These are phyloP conservation scores for Neonectria ditissima DNA, from an alignment of 2,329 filamentous ascomycete genomes.

Conservation along the genomic window DNA sequence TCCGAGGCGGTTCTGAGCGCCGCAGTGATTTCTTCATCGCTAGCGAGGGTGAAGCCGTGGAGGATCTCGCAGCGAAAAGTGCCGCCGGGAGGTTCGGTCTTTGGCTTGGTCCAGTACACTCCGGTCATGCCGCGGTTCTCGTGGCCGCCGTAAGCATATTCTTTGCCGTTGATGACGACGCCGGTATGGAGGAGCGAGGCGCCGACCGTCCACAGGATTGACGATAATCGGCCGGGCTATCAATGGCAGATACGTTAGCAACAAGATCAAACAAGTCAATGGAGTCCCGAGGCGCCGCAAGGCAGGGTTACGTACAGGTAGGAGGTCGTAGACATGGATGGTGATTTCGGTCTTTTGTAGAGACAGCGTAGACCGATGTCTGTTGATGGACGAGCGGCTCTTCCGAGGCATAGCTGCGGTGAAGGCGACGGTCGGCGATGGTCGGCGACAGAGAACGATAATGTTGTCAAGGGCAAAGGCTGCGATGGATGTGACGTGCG, in stretches of 20 bases:
- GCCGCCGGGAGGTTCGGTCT: constrained; percentile 78
- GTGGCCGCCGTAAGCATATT: constrained; percentile 90
- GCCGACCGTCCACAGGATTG: constrained; percentile 81
- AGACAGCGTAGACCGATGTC: constrained; percentile 75
- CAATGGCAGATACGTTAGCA: constrained; percentile 30
- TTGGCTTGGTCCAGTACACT: constrained; percentile 85
- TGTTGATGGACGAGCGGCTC: constrained; percentile 45
- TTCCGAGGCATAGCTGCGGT: constrained; percentile 44
- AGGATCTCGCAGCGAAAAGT: constrained; percentile 81
- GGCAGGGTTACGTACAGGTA: constrained; percentile 66
- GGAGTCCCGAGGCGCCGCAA: constrained; percentile 9
- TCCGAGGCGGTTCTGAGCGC: constrained; percentile 77
- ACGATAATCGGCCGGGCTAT: constrained; percentile 79
- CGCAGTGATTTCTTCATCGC: constrained; percentile 75
- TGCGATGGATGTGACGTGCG: constrained; percentile 37
- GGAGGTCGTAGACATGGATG: constrained; percentile 83
- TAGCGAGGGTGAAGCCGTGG: constrained; percentile 81
- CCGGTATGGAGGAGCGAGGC: constrained; percentile 84
- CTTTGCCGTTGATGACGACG: constrained; percentile 81
- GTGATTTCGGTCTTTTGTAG: constrained; percentile 78
- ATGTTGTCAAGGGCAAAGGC: constrained; percentile 1
- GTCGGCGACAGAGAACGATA: constrained; percentile 5
- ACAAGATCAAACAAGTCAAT: constrained; percentile 10
- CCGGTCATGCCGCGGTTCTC: constrained; percentile 77
- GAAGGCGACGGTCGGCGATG: constrained; percentile 5